phyloP scores from a whole-genome alignment of 2,329 filamentous ascomycete genomes.

The Rutstroemia sp. region DNA sequence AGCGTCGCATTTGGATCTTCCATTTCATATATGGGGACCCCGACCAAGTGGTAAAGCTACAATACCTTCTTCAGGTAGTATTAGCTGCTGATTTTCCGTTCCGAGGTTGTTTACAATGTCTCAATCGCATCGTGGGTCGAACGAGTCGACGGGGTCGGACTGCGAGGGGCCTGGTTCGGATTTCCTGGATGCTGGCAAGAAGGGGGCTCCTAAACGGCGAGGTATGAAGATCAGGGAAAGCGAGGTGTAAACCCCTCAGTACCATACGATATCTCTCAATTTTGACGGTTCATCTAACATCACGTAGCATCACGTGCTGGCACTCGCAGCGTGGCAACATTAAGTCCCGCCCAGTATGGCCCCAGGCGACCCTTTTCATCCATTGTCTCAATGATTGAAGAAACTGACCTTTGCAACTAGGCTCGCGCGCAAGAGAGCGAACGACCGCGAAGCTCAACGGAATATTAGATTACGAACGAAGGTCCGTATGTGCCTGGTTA shows the following conservation, averaged over 20 bases:
- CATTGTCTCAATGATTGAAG: background rate
- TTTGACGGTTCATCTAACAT: constrained; percentile 12
- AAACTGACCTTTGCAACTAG: constrained; percentile 41
- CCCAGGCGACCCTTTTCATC: background rate
- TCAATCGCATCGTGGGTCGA: background rate
- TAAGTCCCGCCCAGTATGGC: constrained; percentile 32
- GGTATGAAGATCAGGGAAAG: constrained; percentile 13
- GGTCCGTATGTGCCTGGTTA: background rate
- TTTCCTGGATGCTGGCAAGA: background rate
- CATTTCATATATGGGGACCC: no score
- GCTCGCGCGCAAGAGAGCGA: constrained; percentile 80
- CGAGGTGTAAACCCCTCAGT: background rate
- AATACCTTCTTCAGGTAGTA: background rate
- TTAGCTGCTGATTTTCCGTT: background rate
- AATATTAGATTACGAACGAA: constrained; percentile 40
- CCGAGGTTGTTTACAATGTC: background rate
- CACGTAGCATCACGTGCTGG: constrained; percentile 34
- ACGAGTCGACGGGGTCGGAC: background rate
- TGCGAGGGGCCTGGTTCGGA: background rate
- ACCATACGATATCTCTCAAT: background rate
- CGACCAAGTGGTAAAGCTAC: background rate
- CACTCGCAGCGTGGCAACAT: constrained; percentile 73
- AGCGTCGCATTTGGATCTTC: no score
- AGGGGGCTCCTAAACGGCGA: constrained; percentile 16
- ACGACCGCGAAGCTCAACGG: constrained; percentile 84